Base-by-base conservation (phyloP, 1,284 basidiomycete genomes). In the Ustilago xerochloae region DNA sequence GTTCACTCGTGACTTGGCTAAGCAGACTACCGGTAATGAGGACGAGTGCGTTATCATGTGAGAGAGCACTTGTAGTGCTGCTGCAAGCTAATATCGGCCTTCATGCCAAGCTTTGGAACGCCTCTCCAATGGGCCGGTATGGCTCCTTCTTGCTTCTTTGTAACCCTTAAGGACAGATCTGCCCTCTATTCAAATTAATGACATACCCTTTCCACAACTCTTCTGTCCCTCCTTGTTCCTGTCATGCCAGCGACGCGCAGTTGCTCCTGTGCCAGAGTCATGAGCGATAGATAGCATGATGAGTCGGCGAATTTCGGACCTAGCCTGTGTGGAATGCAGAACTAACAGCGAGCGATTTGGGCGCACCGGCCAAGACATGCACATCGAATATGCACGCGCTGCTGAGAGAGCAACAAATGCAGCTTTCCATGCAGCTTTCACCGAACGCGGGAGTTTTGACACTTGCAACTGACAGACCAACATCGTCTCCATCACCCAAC, bases 1-100 rank as follows among this genome's bases (percentile, higher is more conserved):
- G n/a, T 81, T 83, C 24, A 81, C 80, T 10, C 52, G 78, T 9
- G 81, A 78, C 29, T 67, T 83, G 28, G 79, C 81, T 5, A 70
- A 76, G 43, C 64, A 78, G 55, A 76, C 69, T 12, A 80, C 72
- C 15, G 81, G 81, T 13, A 74, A 81, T 43, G 77, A 81, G 55
- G 67, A 81, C 33, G 73, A 74, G 59, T 74, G 71, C 38, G 62
- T 69, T 9, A 65, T 74, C 36, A 74, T 74, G 71, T 74, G 54
- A 46, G n/a, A n/a, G 20, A 7, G 22, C 22, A 32, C 24, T 7
- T 24, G 9, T 29, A 30, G 9, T 6, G n/a, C n/a, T n/a, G n/a
- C n/a, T n/a, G n/a, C n/a, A n/a, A n/a, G n/a, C n/a, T n/a, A n/a
- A n/a, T n/a, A n/a, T n/a, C n/a, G n/a, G n/a, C 22, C 4, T 20